These are phyloP conservation scores for Tylopilus sp. DNA, from an alignment of 768 basidiomycete genomes.

Conservation along the genomic window DNA sequence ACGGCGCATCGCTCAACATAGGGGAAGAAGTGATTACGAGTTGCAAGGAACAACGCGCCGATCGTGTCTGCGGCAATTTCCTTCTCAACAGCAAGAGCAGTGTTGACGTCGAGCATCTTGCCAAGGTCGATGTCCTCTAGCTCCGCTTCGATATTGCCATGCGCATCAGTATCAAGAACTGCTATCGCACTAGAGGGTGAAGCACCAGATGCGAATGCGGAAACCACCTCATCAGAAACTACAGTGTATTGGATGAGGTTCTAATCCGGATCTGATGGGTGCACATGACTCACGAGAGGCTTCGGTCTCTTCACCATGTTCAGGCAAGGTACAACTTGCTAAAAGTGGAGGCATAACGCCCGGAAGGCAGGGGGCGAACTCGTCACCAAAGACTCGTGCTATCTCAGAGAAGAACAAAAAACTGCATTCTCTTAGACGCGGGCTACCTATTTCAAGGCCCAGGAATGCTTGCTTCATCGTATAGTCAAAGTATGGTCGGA, in stretches of 20 bases:
- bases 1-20: conserved; percentile 82
- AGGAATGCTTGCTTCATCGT: conserved; percentile 96
- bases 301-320: conserved; percentile 61
- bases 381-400: conserved; percentile 94
- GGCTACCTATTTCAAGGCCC: conserved; percentile 81
- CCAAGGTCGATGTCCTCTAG: conserved; percentile 80
- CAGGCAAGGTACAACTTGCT: conserved; percentile 76
- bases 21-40: conserved; percentile 82
- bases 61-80: conserved; percentile 98
- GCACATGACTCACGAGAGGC: conserved; percentile 39
- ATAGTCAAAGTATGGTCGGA: conserved; percentile 93
- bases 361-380: conserved; percentile 85
- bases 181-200: conserved; percentile 69
- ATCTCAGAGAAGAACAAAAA: conserved; percentile 99
- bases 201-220: conserved; percentile 69
- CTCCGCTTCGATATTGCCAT: conserved; percentile 58
- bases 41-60: conserved; percentile 83
- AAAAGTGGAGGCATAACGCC: conserved; percentile 85
- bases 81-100: conserved; percentile 97
- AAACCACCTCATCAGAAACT: conserved; percentile 53
- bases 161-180: conserved; percentile 51
- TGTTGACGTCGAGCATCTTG: conserved; percentile 89
- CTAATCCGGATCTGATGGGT: background rate
- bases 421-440: conserved; percentile 88
- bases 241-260: conserved; percentile 3